These are phyloP conservation scores for Citrus medica DNA, from an alignment of 345 rosid species.

Conservation along the genomic window DNA sequence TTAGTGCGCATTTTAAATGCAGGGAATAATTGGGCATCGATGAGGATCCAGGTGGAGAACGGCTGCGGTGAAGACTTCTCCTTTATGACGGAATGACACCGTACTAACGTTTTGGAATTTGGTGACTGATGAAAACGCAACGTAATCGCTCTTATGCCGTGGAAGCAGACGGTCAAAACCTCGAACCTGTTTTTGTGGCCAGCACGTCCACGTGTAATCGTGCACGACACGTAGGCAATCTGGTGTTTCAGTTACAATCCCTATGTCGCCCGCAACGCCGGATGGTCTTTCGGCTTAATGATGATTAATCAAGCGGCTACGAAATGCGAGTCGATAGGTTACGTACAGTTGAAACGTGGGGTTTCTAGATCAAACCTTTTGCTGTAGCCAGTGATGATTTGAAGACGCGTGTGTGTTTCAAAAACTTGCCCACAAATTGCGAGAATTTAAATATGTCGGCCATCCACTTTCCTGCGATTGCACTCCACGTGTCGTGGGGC, in stretches of 20 bases:
- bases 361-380: not conserved
- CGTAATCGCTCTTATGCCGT: not conserved
- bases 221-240: not conserved
- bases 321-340: not conserved
- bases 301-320: not conserved
- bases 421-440: not conserved
- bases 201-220: not conserved
- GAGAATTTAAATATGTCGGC: too few species aligned
- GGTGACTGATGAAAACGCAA: not conserved
- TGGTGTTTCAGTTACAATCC: not conserved
- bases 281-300: not conserved
- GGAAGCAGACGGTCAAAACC: not conserved
- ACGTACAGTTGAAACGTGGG: not conserved
- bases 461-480: not conserved
- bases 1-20: not conserved
- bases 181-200: not conserved
- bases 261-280: not conserved
- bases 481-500: not conserved
- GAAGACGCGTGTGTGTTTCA: not conserved
- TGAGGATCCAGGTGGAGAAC: not conserved
- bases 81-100: not conserved
- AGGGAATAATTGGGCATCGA: not conserved
- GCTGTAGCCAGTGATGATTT: constrained; percentile 8
- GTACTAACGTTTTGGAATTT: too few species aligned
- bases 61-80: not conserved